These are phyloP conservation scores for Rhodotorula paludigena DNA, from an alignment of 768 basidiomycete genomes.

Conservation along the genomic window DNA sequence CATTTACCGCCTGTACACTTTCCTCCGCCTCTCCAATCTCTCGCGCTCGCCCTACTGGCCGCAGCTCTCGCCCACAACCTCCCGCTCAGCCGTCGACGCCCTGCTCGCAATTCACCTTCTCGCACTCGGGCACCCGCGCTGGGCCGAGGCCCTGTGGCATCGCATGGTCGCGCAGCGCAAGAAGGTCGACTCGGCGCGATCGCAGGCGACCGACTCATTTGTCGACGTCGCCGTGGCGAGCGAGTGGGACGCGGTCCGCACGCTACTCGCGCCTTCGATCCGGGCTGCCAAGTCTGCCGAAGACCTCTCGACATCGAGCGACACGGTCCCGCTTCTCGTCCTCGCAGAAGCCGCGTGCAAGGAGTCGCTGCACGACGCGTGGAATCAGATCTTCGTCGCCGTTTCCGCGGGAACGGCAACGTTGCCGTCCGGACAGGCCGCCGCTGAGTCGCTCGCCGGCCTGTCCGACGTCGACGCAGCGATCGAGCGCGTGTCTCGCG, in stretches of 20 bases:
- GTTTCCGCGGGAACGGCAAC: constrained; percentile 15
- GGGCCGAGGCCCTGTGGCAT: constrained; percentile 27
- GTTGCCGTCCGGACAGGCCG: neutral
- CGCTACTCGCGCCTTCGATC: neutral
- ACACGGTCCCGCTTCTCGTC: constrained; percentile 33
- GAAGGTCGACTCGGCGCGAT: constrained; percentile 3
- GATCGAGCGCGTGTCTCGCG: constrained; percentile 8
- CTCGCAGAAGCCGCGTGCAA: constrained; percentile 29
- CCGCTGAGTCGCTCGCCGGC: neutral
- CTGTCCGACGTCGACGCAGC: constrained; percentile 2
- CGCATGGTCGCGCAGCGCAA: constrained; percentile 9
- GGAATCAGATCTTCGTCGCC: constrained; percentile 23
- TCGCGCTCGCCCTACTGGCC: constrained; percentile 38
- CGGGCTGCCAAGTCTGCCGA: neutral
- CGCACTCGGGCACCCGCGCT: constrained; percentile 4
- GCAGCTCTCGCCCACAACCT: constrained; percentile 15
- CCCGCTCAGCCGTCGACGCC: constrained; percentile 31
- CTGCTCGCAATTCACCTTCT: constrained; percentile 30
- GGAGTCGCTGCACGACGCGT: constrained; percentile 19
- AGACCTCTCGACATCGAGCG: neutral
- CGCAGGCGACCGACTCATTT: constrained; percentile 7
- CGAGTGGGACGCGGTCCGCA: constrained; percentile 9
- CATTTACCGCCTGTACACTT: constrained; percentile 29
- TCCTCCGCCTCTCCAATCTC: constrained; percentile 35
- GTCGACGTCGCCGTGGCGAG: constrained; percentile 26